Conservation (phyloP, 2,329 filamentous ascomycete genomes). For the Cryphonectria japonica region DNA sequence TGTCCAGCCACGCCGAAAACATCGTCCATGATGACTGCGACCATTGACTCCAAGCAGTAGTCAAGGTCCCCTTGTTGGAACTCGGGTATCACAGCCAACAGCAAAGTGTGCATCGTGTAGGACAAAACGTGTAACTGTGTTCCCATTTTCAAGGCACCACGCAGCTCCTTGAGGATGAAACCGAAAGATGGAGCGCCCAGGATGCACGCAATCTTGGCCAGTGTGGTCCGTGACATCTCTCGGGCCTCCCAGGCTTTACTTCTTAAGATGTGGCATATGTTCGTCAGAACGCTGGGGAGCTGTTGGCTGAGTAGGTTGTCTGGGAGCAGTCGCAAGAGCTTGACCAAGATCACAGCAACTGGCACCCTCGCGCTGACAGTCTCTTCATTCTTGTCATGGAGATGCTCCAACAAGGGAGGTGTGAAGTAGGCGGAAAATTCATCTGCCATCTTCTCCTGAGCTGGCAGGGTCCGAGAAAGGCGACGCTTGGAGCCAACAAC, state of each 20-base stretch:
- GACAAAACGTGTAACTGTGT: constrained; percentile 95
- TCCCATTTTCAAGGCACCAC: constrained; percentile 79
- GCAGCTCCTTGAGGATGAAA: constrained; percentile 90
- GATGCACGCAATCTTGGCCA: constrained; percentile 80
- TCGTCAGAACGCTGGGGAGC: constrained; percentile 82
- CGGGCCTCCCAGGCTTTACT: constrained; percentile 87
- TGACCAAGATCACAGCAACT: constrained; percentile 85
- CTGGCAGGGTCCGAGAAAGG: constrained; percentile 69
- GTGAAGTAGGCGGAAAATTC: constrained; percentile 78
- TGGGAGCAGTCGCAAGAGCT: constrained; percentile 81
- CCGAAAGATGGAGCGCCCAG: constrained; percentile 83
- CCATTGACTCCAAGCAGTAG: constrained; percentile 79
- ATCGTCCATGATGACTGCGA: constrained; percentile 92
- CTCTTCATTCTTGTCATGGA: constrained; percentile 93
- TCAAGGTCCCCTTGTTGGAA: constrained; percentile 84
- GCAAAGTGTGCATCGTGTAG: constrained; percentile 89
- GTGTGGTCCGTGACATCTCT: constrained; percentile 86
- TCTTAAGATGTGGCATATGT: constrained; percentile 89
- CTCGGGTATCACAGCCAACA: constrained; percentile 73
- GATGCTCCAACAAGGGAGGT: constrained; percentile 78
- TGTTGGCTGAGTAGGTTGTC: constrained; percentile 71
- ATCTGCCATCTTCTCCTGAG: constrained; percentile 66
- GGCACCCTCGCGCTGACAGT: constrained; percentile 92
- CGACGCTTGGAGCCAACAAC: constrained; percentile 37
- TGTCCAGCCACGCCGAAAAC: constrained; percentile 91